These are phyloP conservation scores for Cercospora beticola DNA, from an alignment of 2,329 filamentous ascomycete species.

Conservation along the genomic window DNA sequence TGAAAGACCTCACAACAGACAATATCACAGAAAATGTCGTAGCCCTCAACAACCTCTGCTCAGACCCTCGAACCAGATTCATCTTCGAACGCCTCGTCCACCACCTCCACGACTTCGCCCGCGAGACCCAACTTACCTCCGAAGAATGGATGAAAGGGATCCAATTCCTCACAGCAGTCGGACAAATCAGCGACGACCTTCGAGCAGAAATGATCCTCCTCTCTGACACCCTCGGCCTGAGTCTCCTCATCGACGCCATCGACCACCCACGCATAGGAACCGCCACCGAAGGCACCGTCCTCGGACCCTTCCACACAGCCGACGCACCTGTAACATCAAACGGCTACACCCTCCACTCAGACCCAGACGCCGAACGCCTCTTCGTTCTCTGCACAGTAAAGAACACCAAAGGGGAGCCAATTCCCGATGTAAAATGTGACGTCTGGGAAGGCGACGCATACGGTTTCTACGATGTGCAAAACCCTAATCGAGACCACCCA, in stretches of 20 bases:
- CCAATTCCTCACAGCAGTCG: conserved; percentile 67
- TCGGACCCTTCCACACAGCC: conserved; percentile 80
- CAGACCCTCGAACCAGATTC: conserved; percentile 66
- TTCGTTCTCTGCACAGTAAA: conserved; percentile 70
- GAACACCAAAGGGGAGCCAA: conserved; percentile 61
- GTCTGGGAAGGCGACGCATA: conserved; percentile 81
- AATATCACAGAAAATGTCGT: conserved; percentile 76
- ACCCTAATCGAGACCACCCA: conserved; percentile 60
- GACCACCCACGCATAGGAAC: conserved; percentile 72
- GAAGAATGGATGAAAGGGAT: conserved; percentile 75
- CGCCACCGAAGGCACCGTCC: conserved; percentile 73
- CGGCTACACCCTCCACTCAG: conserved; percentile 64
- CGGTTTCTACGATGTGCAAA: conserved; percentile 79
- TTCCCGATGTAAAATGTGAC: conserved; percentile 68
- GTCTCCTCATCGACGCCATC: conserved; percentile 75
- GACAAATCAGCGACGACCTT: conserved; percentile 54
- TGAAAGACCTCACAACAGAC: conserved; percentile 71
- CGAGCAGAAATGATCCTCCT: conserved; percentile 68
- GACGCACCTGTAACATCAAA: conserved; percentile 60
- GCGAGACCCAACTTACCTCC: conserved; percentile 72
- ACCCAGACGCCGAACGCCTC: conserved; percentile 66
- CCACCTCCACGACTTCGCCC: conserved; percentile 77
- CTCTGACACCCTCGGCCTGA: conserved; percentile 76
- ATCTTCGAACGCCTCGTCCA: conserved; percentile 71
- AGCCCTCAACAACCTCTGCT: conserved; percentile 68